A percentile compares a stretch with the other conserved stretches of the same genome.
phyloP scores from a whole-genome alignment of 345 rosid genomes.

The Linum usitatissimum region DNA sequence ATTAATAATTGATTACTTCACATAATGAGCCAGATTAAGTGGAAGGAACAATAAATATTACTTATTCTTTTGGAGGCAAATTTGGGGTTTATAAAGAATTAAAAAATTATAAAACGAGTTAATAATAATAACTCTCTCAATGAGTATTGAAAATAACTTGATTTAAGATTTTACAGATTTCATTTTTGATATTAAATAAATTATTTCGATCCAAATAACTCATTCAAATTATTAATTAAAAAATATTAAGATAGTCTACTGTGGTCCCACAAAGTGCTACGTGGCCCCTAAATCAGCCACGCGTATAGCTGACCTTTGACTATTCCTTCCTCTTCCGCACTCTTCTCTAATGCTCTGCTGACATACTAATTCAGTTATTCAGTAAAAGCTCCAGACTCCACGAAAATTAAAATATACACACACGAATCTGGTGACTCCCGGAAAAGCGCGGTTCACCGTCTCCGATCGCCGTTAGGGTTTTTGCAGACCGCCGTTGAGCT shows the following conservation, averaged over 20 bases:
- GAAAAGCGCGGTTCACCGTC: neutral
- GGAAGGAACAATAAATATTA: no score
- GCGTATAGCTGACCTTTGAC: constrained; percentile 11
- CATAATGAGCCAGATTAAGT: no score
- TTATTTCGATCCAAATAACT: no score
- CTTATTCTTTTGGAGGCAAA: no score
- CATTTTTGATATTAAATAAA: no score
- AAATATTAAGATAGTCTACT: neutral
- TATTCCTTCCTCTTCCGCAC: neutral
- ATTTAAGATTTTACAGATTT: no score
- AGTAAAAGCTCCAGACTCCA: neutral
- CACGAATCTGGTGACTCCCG: neutral
- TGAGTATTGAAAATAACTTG: no score
- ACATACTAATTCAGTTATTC: neutral
- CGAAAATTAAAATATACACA: neutral
- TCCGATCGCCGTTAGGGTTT: neutral
- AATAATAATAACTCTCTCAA: no score
- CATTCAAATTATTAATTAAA: no score
- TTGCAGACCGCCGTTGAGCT: neutral
- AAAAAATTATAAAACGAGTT: no score
- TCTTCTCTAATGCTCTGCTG: constrained; percentile 7
- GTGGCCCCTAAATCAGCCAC: constrained; percentile 12
- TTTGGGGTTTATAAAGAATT: no score
- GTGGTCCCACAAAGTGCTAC: constrained; percentile 9
- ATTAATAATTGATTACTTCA: no score